These are phyloP conservation scores for Closterium sp. DNA, from an alignment of 139 green algal species.

Conservation along the genomic window DNA sequence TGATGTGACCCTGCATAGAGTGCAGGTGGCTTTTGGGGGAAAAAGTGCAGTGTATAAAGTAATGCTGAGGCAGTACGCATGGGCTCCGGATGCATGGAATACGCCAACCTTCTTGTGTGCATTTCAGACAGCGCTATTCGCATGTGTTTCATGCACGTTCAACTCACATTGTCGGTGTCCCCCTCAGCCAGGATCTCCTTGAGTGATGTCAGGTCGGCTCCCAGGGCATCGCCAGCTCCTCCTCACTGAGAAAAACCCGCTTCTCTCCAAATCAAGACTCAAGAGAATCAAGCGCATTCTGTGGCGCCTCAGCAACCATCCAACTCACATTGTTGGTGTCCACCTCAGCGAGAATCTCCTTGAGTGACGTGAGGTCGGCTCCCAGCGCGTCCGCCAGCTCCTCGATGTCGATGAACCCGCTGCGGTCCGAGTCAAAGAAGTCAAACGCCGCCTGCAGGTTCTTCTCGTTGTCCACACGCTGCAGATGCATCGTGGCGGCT, in stretches of 20 bases:
- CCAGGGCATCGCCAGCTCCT: background rate
- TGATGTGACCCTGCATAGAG: too few relatives aligned
- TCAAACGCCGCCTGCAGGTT: conserved; percentile 15
- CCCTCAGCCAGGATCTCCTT: conserved; percentile 1
- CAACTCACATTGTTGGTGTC: conserved; percentile 34
- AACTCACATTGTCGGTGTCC: conserved; percentile 35
- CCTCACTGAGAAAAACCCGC: background rate
- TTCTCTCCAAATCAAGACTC: background rate
- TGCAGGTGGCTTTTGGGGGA: too few relatives aligned
- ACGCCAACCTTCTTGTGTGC: too few relatives aligned
- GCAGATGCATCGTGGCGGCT: conserved; percentile 57
- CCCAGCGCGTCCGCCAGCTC: conserved; percentile 3
- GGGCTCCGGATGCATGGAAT: too few relatives aligned
- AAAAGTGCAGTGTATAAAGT: too few relatives aligned
- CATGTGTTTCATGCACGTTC: too few relatives aligned
- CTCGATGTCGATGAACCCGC: conserved; percentile 16
- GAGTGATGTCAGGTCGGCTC: background rate
- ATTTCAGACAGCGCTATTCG: too few relatives aligned
- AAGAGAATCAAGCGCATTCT: background rate
- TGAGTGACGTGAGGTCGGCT: background rate
- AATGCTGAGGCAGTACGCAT: too few relatives aligned
- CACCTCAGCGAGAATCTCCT: conserved; percentile 1
- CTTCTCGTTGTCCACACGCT: conserved; percentile 5
- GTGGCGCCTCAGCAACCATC: background rate
- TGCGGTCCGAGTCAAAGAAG: background rate